A percentile compares a stretch with the other conserved stretches of the same genome.
Conservation (phyloP, 768 basidiomycete genomes). For the Tricholoma bakamatsutake region DNA sequence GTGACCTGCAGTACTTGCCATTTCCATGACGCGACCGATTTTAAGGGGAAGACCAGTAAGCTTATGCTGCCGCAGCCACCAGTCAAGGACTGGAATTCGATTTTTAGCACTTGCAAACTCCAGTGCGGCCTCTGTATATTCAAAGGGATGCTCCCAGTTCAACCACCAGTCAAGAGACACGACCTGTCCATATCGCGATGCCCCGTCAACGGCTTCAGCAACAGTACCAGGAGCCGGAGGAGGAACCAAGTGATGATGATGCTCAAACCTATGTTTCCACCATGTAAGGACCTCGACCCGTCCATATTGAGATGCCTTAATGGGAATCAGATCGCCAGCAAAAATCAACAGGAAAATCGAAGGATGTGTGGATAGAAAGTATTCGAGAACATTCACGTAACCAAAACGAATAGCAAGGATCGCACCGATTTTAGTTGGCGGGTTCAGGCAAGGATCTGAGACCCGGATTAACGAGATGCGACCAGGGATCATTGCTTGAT, state of each 20-base stretch:
- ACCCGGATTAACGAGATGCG: slow-evolving; percentile 55
- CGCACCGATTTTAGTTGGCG: slow-evolving; percentile 68
- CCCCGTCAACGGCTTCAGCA: slow-evolving; percentile 70
- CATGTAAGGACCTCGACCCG: slow-evolving; percentile 69
- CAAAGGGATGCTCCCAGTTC: slow-evolving; percentile 53
- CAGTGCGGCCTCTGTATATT: slow-evolving; percentile 76
- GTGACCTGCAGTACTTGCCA: slow-evolving; percentile 74
- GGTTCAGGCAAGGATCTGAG: slow-evolving; percentile 45
- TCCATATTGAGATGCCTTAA: slow-evolving; percentile 72
- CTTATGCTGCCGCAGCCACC: slow-evolving; percentile 68
- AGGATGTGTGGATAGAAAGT: slow-evolving; percentile 61
- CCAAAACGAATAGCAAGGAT: slow-evolving; percentile 64
- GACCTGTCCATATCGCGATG: slow-evolving; percentile 72
- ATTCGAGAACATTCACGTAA: slow-evolving; percentile 71
- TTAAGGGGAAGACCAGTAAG: slow-evolving; percentile 56
- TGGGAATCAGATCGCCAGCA: slow-evolving; percentile 65
- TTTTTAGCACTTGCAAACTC: slow-evolving; percentile 77
- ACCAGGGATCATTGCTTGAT: slow-evolving; percentile 68
- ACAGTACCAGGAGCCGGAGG: slow-evolving; percentile 50
- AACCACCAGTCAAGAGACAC: slow-evolving; percentile 80
- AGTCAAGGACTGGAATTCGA: slow-evolving; percentile 69
- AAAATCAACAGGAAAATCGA: slow-evolving; percentile 60
- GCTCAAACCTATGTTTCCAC: slow-evolving; percentile 68
- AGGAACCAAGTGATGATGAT: slow-evolving; percentile 54
- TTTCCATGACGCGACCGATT: slow-evolving; percentile 81